These are phyloP conservation scores for Nicotiana paniculata DNA, from an alignment of 257 asterid species.

Conservation along the genomic window DNA sequence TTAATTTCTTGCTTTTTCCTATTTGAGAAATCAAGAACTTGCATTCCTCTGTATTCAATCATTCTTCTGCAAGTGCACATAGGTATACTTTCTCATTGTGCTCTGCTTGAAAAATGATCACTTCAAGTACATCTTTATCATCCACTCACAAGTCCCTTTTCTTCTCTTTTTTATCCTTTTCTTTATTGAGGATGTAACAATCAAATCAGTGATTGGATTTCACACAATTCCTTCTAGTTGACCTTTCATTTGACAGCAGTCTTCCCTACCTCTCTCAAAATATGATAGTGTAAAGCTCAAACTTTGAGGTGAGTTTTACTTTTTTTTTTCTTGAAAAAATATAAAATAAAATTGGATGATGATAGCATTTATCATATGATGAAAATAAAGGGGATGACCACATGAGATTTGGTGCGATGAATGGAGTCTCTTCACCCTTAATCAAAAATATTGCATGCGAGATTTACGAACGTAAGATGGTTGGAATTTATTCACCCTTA, in stretches of 20 bases:
- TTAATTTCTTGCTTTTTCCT: constrained; percentile 2
- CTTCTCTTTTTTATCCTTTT: background rate
- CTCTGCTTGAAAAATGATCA: background rate
- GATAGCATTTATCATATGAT: background rate
- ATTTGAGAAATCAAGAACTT: background rate
- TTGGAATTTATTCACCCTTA: too few species aligned
- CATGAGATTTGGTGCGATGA: too few species aligned
- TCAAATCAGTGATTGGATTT: background rate
- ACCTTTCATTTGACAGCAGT: background rate
- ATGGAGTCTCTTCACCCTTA: too few species aligned
- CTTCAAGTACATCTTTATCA: background rate
- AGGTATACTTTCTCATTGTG: background rate
- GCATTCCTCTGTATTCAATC: background rate
- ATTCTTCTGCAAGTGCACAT: background rate
- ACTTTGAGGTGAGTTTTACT: too few species aligned
- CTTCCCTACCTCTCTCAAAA: background rate
- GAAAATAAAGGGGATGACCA: background rate
- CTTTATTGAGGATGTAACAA: background rate
- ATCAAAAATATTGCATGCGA: too few species aligned
- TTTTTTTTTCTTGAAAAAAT: too few species aligned
- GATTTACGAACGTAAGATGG: too few species aligned
- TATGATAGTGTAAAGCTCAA: too few species aligned
- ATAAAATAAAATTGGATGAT: too few species aligned
- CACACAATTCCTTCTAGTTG: constrained; percentile 1
- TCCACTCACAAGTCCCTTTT: background rate